phyloP scores from a whole-genome alignment of 768 basidiomycete genomes.

The Leccinum fibrillosum region DNA sequence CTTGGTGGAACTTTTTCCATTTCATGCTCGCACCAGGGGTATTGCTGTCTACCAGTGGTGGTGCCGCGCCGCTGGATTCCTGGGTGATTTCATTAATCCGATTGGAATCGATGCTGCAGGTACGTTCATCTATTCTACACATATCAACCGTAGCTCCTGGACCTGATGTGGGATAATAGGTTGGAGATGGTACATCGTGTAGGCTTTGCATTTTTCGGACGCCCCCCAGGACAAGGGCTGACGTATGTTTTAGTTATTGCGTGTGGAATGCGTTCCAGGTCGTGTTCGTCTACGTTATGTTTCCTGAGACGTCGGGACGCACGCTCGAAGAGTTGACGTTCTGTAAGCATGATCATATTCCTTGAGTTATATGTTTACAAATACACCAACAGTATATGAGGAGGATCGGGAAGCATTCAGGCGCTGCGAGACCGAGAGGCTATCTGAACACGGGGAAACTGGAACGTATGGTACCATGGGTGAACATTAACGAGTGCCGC shows the following conservation, averaged over 20 bases:
- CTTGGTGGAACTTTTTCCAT: slow-evolving; percentile 65
- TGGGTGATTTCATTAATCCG: slow-evolving; percentile 6
- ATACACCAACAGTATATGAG: background rate
- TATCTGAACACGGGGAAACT: background rate
- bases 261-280: background rate
- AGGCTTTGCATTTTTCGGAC: background rate
- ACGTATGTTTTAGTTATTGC: background rate
- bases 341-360: background rate
- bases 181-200: background rate
- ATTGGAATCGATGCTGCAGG: slow-evolving; percentile 7
- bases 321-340: background rate
- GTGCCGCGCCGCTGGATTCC: slow-evolving; percentile 33
- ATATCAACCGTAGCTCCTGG: background rate
- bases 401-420: background rate
- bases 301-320: background rate
- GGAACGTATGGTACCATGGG: background rate
- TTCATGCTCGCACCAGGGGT: slow-evolving; percentile 46
- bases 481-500: background rate
- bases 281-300: background rate
- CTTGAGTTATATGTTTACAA: background rate
- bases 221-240: background rate
- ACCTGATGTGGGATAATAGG: background rate
- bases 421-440: background rate
- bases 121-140: background rate
- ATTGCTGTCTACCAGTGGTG: slow-evolving; percentile 60